Conservation (phyloP, 371 early-diverging fungal genomes). For the Synchytrium microbalum region DNA sequence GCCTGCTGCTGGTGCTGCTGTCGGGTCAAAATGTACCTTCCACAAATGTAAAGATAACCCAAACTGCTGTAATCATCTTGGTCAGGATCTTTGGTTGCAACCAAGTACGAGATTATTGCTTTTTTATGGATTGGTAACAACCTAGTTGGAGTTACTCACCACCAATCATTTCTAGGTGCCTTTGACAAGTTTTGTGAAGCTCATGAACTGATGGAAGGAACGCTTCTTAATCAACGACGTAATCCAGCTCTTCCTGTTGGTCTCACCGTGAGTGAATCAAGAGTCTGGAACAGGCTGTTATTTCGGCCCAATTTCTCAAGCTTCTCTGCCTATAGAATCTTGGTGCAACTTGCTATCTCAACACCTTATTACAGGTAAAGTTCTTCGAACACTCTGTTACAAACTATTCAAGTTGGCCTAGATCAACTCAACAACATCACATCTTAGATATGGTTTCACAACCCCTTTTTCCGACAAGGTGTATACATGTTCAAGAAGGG, state of each 20-base stretch:
- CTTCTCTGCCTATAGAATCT: constrained; percentile 28
- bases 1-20: too few species aligned
- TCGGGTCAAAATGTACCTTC: neutral
- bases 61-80: constrained; percentile 36
- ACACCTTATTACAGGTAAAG: constrained; percentile 39
- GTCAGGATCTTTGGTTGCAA: constrained; percentile 30
- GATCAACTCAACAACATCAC: too few species aligned
- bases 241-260: neutral
- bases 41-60: constrained; percentile 34
- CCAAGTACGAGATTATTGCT: constrained; percentile 21
- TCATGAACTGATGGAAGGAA: constrained; percentile 4
- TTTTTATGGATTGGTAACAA: neutral
- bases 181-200: constrained; percentile 17
- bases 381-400: too few species aligned
- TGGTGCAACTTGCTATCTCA: constrained; percentile 47
- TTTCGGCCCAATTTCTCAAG: neutral
- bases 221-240: neutral
- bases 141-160: constrained; percentile 4
- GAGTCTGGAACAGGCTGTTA: constrained; percentile 21
- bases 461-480: constrained; percentile 1
- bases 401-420: too few species aligned
- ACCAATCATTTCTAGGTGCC: constrained; percentile 17
- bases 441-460: constrained; percentile 21
- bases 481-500: neutral
- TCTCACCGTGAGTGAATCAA: constrained; percentile 8